These are phyloP conservation scores for Mercurialis annua DNA, from an alignment of 345 rosid genomes.

Conservation along the genomic window DNA sequence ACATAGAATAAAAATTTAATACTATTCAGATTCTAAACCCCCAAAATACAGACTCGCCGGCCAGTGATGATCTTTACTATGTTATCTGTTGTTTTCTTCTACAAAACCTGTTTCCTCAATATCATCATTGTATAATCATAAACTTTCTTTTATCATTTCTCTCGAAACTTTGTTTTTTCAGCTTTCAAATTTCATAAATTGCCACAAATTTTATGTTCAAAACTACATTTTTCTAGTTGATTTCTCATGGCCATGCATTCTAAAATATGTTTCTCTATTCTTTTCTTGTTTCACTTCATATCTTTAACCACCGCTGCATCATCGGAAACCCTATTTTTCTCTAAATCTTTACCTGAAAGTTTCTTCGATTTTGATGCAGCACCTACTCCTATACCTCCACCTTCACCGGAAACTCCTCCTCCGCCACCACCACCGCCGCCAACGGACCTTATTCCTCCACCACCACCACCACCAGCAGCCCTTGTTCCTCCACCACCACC, in stretches of 20 bases:
- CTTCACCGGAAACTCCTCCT: not conserved
- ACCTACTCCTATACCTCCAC: not conserved
- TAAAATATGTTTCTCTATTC: not conserved
- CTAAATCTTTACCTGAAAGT: not conserved
- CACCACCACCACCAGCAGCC: not conserved
- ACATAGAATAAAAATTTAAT: too few species aligned
- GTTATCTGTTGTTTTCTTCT: slow-evolving; percentile 1
- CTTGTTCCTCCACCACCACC: not conserved
- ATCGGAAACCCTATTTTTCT: not conserved
- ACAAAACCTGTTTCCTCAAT: not conserved
- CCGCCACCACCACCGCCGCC: not conserved
- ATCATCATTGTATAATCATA: not conserved
- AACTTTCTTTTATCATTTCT: not conserved
- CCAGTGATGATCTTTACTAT: not conserved
- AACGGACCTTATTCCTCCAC: not conserved
- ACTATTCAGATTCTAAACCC: too few species aligned
- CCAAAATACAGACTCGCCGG: too few species aligned
- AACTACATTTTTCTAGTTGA: not conserved
- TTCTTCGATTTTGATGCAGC: not conserved
- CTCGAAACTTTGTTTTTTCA: not conserved
- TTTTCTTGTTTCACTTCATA: not conserved
- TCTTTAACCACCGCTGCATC: not conserved
- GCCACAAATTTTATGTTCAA: not conserved
- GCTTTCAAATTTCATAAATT: not conserved
- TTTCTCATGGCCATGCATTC: not conserved